Evolutionary conservation across 2,329 filamentous ascomycete genomes (phyloP), one percentile per base, ranked within the genome.

Genomic region (Cladosporium cucumerinum): DNA sequence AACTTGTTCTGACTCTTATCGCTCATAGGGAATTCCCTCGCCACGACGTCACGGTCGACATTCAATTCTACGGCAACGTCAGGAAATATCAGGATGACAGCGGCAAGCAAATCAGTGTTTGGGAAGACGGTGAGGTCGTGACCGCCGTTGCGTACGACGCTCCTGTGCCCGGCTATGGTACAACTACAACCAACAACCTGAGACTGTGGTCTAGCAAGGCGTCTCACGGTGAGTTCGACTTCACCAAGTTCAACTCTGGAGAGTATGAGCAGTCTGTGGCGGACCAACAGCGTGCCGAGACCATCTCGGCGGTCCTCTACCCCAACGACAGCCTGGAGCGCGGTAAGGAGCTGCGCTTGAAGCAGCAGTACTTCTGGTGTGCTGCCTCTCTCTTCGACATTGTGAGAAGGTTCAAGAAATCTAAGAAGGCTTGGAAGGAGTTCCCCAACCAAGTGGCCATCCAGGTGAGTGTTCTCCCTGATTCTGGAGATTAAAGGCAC

Each of bases 291-390:
- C 90, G 92, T 65, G 95, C 95, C n/a, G 95, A 99, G 82, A 98
- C 94, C 63, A 99, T 99, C 81, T 97, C 93, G 61, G 94, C 94
- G 34, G 95, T 99, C 16, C 81, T 99, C 52, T 99, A 99, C 76
- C 95, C 95, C 66, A 99, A 99, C 74, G 94, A 98, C 79, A 98
- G 97, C 79, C 86, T 99, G 52, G 94, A 98, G 70, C 87, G 93
- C 69, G 95, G 95, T 68, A 99, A 99, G 80, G 95, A 99, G 82
- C 87, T 99, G 68, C 92, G 95, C 62, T 81, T 99, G 78, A 99
- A 99, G 86, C 95, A 99, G 79, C 95, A 99, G 78, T 99, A 99
- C 84, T 99, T 99, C 82, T 99, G 95, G 95, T 96, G 97, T 74
- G 93, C 95, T 61, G 95, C 95, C 18, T 99, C 95, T 18, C 85